Conservation (phyloP, 345 rosid species). For the Aquilaria sinensis region DNA sequence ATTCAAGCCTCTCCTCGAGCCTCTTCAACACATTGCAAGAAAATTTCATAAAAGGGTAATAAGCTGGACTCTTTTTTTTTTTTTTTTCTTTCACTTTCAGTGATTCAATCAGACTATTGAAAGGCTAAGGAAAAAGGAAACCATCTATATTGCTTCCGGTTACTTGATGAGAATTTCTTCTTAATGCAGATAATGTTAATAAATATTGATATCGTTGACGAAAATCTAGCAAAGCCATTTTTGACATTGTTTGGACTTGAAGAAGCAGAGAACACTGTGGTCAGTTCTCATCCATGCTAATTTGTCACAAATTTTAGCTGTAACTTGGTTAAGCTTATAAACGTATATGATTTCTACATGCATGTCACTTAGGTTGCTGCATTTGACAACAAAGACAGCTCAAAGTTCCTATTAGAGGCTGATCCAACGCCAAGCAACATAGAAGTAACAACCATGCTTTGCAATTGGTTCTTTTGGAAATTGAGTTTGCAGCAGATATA, state of each 20-base stretch:
- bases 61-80: conserved; percentile 6
- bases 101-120: no score
- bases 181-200: conserved; percentile 69
- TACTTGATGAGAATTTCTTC: conserved; percentile 6
- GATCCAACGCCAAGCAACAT: conserved; percentile 58
- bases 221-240: conserved; percentile 85
- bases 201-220: conserved; percentile 53
- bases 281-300: conserved; percentile 24
- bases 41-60: conserved; percentile 64
- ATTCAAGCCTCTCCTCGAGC: conserved; percentile 40
- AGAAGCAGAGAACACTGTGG: conserved; percentile 51
- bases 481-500: conserved; percentile 5
- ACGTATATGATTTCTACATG: conserved; percentile 11
- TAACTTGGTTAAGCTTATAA: conserved; percentile 5
- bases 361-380: conserved; percentile 62
- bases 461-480: conserved; percentile 7
- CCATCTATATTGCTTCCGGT: conserved; percentile 6
- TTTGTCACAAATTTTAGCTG: background rate
- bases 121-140: background rate
- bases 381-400: conserved; percentile 56
- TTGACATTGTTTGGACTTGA: conserved; percentile 76
- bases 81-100: background rate
- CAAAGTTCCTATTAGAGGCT: conserved; percentile 64
- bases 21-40: conserved; percentile 65
- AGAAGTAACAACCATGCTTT: conserved; percentile 41